Evolutionary conservation across 495 filamentous ascomycete genomes (phyloP), one percentile per base, ranked within the genome.

Genomic region (Annulohypoxylon stygium): DNA sequence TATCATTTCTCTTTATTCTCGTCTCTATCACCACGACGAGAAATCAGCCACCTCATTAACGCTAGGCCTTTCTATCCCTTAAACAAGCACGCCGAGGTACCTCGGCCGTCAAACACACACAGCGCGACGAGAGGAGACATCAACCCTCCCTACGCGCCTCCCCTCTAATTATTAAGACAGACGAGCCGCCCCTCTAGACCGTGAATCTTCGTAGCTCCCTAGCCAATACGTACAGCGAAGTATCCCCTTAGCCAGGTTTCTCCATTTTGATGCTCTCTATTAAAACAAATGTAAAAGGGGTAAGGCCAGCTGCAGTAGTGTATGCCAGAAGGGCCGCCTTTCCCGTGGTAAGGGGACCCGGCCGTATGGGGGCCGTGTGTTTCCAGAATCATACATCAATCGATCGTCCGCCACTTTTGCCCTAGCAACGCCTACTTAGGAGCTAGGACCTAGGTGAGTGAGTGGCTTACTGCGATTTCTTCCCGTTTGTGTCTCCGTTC

Each of bases 401-500:
- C 33, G 2, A 14, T 8, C 50, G 26, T 47, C 59, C 61, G 12
- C 16, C 33, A 37, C 58, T 25, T 37, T 12, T 16, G n/a, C 9
- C 26, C 16, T 3, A 30, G 2, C n/a, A 14, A 1, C 8, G 8
- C 36, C 36, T 39, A 39, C 36, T 9, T 39, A 39, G 36, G 36
- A n/a, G n/a, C n/a, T n/a, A n/a, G n/a, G n/a, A n/a, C n/a, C n/a
- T n/a, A n/a, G 7, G 7, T 9, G 36, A 39, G 36, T 9, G 11
- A 39, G 37, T 47, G 18, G 30, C 18, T 62, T 72, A 81, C 65
- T 77, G 70, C 61, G 68, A 54, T 62, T 80, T 80, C 70, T 79
- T 80, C 36, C 77, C 77, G 47, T 79, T 79, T 4, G 75, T 65
- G 0, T 60, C 67, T 0, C 74, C 80, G 51, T 80, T 79, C 3